Base-by-base conservation (phyloP, 106 monocot species). In the Agapanthus africanus region DNA sequence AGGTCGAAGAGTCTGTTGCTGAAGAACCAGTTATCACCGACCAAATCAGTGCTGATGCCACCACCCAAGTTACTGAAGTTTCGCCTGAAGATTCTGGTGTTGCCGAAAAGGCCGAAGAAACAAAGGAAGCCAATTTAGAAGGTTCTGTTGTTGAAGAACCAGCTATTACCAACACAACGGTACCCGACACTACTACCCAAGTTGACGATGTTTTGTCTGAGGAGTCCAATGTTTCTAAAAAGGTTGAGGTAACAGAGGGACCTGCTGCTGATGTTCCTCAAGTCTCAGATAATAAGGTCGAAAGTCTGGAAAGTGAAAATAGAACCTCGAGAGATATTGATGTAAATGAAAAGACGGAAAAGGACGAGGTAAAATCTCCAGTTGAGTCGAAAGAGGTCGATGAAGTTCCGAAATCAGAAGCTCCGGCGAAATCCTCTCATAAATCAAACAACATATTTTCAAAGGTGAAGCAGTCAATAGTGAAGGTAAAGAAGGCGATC, bases 381-480 rank as follows among this genome's bases (percentile, higher is more conserved):
- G 69, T 28, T 19, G 51, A 47, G 44, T 13, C 19, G 8, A 51
- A 50, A 51, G 50, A 19, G 10, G 59, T 25, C 39, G 22, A 67
- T 76, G 56, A 57, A 19, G 11, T 57, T 57, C 9, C 56, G 0
- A 57, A 5, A 38, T 71, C 70, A 7, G 42, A 56, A n/a, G n/a
- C n/a, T n/a, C n/a, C n/a, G 30, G 35, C 46, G 22, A 78, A 78
- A 47, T 44, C 67, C 7, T 67, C 77, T 42, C 64, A 79, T 9
- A 63, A 75, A 47, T 70, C 73, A 50, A 80, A 78, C 52, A 84
- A 50, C 59, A 38, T 86, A 27, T 70, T 86, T 19, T 61, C 82
- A 1, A 86, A 86, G 76, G 70, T 86, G 65, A 86, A 82, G 47
- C 82, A 82, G 47, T 82, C 82, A 23, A 73, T 86, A 23, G 70